phyloP scores from a whole-genome alignment of 108 stramenopile genomes.

The Mayamaea pseudoterrestris region DNA sequence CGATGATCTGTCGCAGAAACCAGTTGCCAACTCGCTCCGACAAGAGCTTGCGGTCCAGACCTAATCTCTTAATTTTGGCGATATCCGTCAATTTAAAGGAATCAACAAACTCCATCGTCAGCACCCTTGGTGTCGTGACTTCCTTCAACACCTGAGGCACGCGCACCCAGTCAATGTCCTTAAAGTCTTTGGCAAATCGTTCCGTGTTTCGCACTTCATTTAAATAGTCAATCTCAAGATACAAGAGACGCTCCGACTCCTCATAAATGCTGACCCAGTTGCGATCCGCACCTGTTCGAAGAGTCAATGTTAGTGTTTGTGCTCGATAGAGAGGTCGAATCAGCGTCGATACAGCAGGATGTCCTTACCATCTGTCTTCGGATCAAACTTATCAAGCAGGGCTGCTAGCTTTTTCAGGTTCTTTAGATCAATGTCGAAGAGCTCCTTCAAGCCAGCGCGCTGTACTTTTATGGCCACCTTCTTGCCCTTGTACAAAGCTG shows the following conservation, averaged over 20 bases:
- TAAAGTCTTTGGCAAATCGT: constrained; percentile 75
- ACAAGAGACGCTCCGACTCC: constrained; percentile 78
- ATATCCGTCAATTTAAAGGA: constrained; percentile 87
- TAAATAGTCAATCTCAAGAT: constrained; percentile 90
- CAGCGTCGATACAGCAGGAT: too few relatives aligned
- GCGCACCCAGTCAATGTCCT: constrained; percentile 66
- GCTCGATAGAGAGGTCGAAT: constrained; percentile 2
- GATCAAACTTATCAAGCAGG: constrained; percentile 89
- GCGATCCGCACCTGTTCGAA: too few relatives aligned
- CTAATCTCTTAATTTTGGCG: constrained; percentile 54
- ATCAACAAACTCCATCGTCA: constrained; percentile 91
- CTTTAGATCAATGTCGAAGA: constrained; percentile 94
- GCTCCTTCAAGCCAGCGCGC: constrained; percentile 82
- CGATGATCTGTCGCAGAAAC: constrained; percentile 86
- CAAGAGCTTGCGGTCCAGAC: constrained; percentile 69
- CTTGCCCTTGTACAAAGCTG: constrained; percentile 70
- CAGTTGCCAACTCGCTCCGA: constrained; percentile 86
- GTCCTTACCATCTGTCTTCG: constrained; percentile 91
- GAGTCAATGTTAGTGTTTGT: too few relatives aligned
- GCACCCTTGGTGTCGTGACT: constrained; percentile 68
- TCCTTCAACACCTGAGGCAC: constrained; percentile 80
- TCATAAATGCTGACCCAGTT: constrained; percentile 92
- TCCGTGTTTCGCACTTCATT: constrained; percentile 86
- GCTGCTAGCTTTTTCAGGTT: constrained; percentile 80
- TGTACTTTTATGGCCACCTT: constrained; percentile 92